Evolutionary conservation across 495 filamentous ascomycete species (phyloP), one percentile per base, ranked within the genome.

Genomic region (Neurospora terricola): DNA sequence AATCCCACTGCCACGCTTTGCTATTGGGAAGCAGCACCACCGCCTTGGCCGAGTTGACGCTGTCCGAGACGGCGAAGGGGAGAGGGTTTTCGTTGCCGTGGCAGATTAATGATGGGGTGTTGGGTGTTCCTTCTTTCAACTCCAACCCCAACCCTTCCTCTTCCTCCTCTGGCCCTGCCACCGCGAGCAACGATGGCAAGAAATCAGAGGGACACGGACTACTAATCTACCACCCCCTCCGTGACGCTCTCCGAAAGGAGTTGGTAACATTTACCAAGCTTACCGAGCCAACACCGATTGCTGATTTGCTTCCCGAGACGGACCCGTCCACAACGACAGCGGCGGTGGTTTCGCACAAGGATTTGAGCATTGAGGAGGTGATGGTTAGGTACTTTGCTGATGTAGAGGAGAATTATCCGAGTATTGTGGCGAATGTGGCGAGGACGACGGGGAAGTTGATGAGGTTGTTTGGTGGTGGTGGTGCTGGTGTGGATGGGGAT

Each of bases 371-470:
- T 75, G 95, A 98, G 76, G 90, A 92, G 73, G 87, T 99, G 68
- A 94, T 99, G 90, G 82, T 84, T 68, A 90, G 94, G 59, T 99
- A 97, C 78, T 96, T 99, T 77, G 86, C 88, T 69, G 92, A 90
- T 7, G 94, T 97, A 34, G 96, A 98, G 79, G 87, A 88, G 72
- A 92, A 91, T 69, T 98, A 95, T 80, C 94, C 94, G 11, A 92
- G 91, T 71, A 92, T 98, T 36, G 96, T 99, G 75, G 90, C 93
- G 18, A 99, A 99, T 78, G 96, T 98, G 11, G 93, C 97, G 5
- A 87, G 92, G 73, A 99, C 94, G 38, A 90, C 91, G 11, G 90
- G 90, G 72, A 96, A 94, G 82, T 85, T 98, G 38, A 78, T 88
- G 42, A 77, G 85, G 71, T 70, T 76, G 43, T 43, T 36, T 10